These are phyloP conservation scores for Suhomyces taliae DNA, from an alignment of 1,139 yeast species.

Conservation along the genomic window DNA sequence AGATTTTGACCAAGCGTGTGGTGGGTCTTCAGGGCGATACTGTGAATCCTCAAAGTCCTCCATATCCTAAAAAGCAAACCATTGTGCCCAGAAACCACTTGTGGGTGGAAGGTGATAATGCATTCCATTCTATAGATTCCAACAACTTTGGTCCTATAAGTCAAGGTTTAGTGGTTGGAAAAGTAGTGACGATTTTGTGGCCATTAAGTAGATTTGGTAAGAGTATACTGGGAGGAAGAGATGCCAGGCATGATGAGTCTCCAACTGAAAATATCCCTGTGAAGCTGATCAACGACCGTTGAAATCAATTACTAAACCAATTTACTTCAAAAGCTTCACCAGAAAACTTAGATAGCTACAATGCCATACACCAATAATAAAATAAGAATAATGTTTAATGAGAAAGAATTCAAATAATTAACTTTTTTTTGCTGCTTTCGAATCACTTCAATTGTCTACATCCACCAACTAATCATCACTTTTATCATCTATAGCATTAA, in stretches of 20 bases:
- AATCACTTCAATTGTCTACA: no score
- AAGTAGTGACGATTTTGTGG: conserved; percentile 64
- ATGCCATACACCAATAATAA: no score
- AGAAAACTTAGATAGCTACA: no score
- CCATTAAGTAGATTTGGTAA: conserved; percentile 59
- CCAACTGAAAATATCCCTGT: conserved; percentile 1
- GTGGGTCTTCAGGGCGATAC: conserved; percentile 73
- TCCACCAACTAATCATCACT: no score
- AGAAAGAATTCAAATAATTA: no score
- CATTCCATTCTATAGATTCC: conserved; percentile 78
- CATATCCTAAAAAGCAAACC: conserved; percentile 64
- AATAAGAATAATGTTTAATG: no score
- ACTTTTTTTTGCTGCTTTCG: no score
- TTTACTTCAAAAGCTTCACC: not conserved
- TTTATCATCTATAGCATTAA: not conserved
- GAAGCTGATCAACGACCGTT: conserved; percentile 5
- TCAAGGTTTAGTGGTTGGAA: conserved; percentile 73
- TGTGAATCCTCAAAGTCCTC: conserved; percentile 54
- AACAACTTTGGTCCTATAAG: conserved; percentile 86
- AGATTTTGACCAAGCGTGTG: conserved; percentile 72
- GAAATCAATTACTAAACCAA: not conserved
- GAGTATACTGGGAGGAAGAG: conserved; percentile 43
- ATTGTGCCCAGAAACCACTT: conserved; percentile 74
- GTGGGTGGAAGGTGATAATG: conserved; percentile 95
- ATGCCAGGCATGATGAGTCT: conserved; percentile 22